Base-by-base conservation (phyloP, 2,329 filamentous ascomycete species). In the Trichoderma sp. region DNA sequence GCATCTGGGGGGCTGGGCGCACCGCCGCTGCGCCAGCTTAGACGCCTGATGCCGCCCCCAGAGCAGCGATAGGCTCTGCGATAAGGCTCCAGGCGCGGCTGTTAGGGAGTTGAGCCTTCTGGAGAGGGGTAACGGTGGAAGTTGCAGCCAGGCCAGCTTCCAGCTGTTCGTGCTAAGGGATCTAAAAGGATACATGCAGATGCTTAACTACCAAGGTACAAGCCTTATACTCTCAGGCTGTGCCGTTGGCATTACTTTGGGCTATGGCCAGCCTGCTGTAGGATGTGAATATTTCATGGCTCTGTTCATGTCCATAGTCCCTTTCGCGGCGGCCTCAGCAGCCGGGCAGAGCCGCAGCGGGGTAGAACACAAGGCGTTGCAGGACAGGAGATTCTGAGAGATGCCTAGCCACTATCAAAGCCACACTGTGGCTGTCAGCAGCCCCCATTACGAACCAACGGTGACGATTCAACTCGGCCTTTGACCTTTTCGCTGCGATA, bases 391-490 rank as follows among this genome's bases (percentile, higher is more conserved):
- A 16, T 19, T n/a, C 53, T 29, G 14, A 21, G 14, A 5, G n/a
- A n/a, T 29, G 19, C 40, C 24, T 29, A 55, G 47, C 47, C 47
- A 21, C 63, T 16, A 27, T 7, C 1, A 53, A 47, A 68, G 65
- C 65, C 65, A 68, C 65, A 55, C 47, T 68, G 65, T 68, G 65
- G 65, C 65, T 68, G 33, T 4, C 11, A 40, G 57, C 65, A 61
- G 57, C 65, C 65, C 60, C 21, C 57, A 29, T 59, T 37, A 40
- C 33, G 33, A 37, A n/a, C 14, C 14, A 16, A 55, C 21, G 24
- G 21, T 60, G 52, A 53, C 64, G 24, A 68, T 43, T 40, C 55
- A 27, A 58, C 33, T 49, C 58, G 49, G 62, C 37, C 53, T 47
- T 65, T 37, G 19, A 33, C 37, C 35, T 43, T 57, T 27, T 40